These are phyloP conservation scores for Gynandropsis gynandra DNA, from an alignment of 345 rosid species.

Conservation along the genomic window DNA sequence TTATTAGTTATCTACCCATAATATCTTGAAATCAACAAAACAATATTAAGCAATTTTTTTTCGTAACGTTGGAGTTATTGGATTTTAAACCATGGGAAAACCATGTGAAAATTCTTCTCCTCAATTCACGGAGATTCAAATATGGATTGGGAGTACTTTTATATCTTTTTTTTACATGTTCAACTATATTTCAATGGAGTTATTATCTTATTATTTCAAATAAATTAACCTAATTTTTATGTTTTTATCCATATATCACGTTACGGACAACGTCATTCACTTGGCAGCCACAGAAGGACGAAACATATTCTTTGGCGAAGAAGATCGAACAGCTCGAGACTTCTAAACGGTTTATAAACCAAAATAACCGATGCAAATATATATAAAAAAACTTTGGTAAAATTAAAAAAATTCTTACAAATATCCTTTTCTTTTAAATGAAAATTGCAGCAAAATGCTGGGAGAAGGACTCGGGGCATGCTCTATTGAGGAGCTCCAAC, in stretches of 20 bases:
- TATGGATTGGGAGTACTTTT: no score
- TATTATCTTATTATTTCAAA: not conserved
- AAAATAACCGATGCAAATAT: not conserved
- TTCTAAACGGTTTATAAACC: constrained; percentile 41
- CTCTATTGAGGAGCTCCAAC: constrained; percentile 58
- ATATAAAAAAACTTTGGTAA: not conserved
- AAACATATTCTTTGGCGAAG: constrained; percentile 43
- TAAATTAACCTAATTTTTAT: not conserved
- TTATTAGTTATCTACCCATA: no score
- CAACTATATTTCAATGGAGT: not conserved
- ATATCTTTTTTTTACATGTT: no score
- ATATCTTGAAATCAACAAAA: no score
- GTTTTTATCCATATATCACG: constrained; percentile 10
- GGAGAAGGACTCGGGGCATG: constrained; percentile 69
- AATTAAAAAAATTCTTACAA: not conserved
- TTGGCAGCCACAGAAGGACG: constrained; percentile 30
- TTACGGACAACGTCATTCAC: not conserved
- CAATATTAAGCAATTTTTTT: no score
- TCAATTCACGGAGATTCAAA: no score
- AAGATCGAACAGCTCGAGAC: constrained; percentile 61
- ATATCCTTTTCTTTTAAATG: not conserved
- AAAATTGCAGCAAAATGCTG: constrained; percentile 45
- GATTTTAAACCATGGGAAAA: no score
- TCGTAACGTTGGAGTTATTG: no score
- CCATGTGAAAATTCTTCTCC: no score